Evolutionary conservation across 805 yeast species (phyloP), one percentile per base, ranked within the genome.

Genomic region (Hemisphaericaspora nanyangensis): DNA sequence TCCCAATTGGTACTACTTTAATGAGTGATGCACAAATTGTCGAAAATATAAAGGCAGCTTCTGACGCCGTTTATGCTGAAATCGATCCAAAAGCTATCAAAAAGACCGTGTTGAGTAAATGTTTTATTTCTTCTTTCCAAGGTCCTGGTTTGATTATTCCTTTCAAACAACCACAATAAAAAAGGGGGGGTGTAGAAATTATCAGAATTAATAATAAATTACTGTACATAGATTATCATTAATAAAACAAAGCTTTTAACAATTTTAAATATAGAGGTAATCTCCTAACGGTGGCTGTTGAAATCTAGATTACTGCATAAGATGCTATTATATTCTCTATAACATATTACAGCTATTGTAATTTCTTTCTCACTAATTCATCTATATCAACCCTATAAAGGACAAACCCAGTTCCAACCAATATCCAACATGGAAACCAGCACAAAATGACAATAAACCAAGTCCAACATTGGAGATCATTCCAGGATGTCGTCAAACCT

Each of bases 361-460:
- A 19, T 20, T 31, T 31, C 34, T 31, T 31, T 13, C 18, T 12
- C 13, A n/a, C 11, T 11, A 31, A 7, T 18, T 29, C 31, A 22
- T 31, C 34, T 17, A 31, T 31, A 13, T 31, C 34, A 17, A 31
- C 25, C 8, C 18, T 18, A 18, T 31, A 31, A 17, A 16, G 12
- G 18, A 26, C 18, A 22, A 24, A 28, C 31, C 44, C 29, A 2
- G 29, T 27, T 11, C 39, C 61, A 18, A 66, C 52, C 10, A 56
- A 40, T 1, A 79, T 31, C 98, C 98, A 91, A 5, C 80, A 72
- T 3, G 97, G 95, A 28, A 81, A 57, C 95, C 96, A 89, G 0
- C 88, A 85, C 30, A 82, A 63, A 29, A 79, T 68, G 2, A 89
- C 55, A 17, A 85, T 74, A 40, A 77, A 72, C 90, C 95, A 88